Percentiles rank a stretch among this genome's conserved stretches.
Evolutionary conservation across 139 green algal genomes (phyloP).

Genomic region (Yamagishiella unicocca): DNA sequence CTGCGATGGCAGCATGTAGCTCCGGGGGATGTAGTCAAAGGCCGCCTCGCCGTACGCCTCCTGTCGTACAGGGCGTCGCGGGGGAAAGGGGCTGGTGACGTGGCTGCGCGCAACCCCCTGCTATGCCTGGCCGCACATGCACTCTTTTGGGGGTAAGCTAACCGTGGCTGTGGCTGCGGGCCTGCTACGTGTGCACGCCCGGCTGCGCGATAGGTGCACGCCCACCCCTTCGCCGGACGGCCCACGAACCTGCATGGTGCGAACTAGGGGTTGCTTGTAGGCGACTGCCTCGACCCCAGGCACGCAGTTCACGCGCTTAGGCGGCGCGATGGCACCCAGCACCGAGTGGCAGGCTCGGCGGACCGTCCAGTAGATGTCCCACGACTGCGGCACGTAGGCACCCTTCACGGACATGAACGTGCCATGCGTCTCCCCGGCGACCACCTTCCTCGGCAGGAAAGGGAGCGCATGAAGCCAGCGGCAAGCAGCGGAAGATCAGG

Average conservation of each 20-base stretch:
- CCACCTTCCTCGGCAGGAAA: neutral
- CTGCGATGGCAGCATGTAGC: slow-evolving; percentile 70
- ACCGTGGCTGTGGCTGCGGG: too few relatives aligned
- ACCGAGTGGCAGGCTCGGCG: slow-evolving; percentile 28
- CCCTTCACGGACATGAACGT: slow-evolving; percentile 38
- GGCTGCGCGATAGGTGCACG: too few relatives aligned
- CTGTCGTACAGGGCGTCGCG: neutral
- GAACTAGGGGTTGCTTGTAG: slow-evolving; percentile 66
- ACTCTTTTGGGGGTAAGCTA: too few relatives aligned
- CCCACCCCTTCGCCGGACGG: too few relatives aligned
- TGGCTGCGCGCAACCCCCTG: too few relatives aligned
- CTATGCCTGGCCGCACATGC: too few relatives aligned
- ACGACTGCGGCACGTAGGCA: slow-evolving; percentile 48
- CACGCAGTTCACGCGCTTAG: slow-evolving; percentile 71
- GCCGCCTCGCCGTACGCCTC: slow-evolving; percentile 69
- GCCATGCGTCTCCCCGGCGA: neutral
- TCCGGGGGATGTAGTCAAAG: slow-evolving; percentile 63
- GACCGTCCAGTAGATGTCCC: slow-evolving; percentile 70
- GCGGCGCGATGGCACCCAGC: slow-evolving; percentile 30
- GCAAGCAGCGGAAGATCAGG: neutral
- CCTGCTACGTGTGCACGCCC: too few relatives aligned
- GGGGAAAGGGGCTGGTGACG: too few relatives aligned
- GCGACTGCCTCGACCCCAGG: slow-evolving; percentile 67
- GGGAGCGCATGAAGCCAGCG: neutral
- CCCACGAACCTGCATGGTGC: slow-evolving; percentile 59